Conservation (phyloP, 1,284 basidiomycete species). For the Papiliotrema nemorosa region DNA sequence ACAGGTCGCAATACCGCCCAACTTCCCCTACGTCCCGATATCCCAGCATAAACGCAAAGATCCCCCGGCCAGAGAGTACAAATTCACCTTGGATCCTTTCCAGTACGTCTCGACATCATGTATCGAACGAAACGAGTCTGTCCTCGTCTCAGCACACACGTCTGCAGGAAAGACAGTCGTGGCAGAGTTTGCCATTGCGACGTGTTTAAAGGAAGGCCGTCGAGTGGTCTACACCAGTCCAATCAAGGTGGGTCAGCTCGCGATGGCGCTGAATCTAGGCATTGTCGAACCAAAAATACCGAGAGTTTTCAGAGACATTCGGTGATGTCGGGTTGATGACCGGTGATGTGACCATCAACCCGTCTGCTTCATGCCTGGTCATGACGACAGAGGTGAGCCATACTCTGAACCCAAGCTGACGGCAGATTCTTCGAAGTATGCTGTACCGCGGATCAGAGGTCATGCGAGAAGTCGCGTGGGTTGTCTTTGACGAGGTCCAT, state of each 20-base stretch:
- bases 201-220: constrained; percentile 80
- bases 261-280: constrained; percentile 59
- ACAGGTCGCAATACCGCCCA: constrained; percentile 91
- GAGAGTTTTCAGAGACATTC: constrained; percentile 95
- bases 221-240: constrained; percentile 99
- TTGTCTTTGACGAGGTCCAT: constrained; percentile 99
- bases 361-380: constrained; percentile 91
- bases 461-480: constrained; percentile 99
- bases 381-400: constrained; percentile 93
- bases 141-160: constrained; percentile 97
- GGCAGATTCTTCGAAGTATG: constrained; percentile 95
- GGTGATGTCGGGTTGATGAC: constrained; percentile 99
- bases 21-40: constrained; percentile 88
- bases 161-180: constrained; percentile 98
- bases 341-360: constrained; percentile 99
- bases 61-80: constrained; percentile 89
- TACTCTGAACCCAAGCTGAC: neutral
- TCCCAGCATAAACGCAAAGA: constrained; percentile 85
- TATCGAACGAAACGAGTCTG: constrained; percentile 95
- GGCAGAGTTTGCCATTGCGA: constrained; percentile 98
- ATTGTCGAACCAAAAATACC: constrained; percentile 96
- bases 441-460: constrained; percentile 97
- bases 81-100: constrained; percentile 96
- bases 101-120: constrained; percentile 91
- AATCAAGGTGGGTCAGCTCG: constrained; percentile 76